These are phyloP conservation scores for Linnemannia exigua DNA, from an alignment of 192 early-diverging fungal genomes.

Conservation along the genomic window DNA sequence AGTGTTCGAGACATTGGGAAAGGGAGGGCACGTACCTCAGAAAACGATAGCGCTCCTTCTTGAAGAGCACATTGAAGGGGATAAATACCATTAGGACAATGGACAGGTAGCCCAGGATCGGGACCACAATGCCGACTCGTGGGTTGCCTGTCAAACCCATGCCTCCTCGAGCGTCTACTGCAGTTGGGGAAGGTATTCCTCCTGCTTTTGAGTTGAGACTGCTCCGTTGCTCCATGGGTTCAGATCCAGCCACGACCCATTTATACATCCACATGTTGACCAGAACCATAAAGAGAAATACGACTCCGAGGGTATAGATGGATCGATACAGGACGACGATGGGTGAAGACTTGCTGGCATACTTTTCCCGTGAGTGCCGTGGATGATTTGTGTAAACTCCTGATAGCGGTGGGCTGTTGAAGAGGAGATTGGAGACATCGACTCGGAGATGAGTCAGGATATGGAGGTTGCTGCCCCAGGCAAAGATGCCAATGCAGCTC, in stretches of 20 bases:
- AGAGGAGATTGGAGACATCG: conserved; percentile 61
- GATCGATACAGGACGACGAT: conserved; percentile 51
- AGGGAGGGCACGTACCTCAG: conserved; percentile 56
- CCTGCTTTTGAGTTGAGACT: neutral
- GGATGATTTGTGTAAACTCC: conserved; percentile 39
- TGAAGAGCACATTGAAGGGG: conserved; percentile 62
- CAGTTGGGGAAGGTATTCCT: neutral
- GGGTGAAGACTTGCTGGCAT: conserved; percentile 37
- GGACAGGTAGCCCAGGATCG: conserved; percentile 61
- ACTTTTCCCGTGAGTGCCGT: conserved; percentile 58
- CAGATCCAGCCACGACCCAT: conserved; percentile 48
- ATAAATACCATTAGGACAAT: conserved; percentile 59
- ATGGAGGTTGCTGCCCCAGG: conserved; percentile 69
- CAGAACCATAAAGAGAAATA: conserved; percentile 55
- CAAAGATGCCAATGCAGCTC: conserved; percentile 69
- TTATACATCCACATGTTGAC: conserved; percentile 66
- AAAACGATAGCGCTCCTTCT: conserved; percentile 67
- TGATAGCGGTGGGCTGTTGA: conserved; percentile 34
- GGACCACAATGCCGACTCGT: conserved; percentile 57
- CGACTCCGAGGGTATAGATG: conserved; percentile 62
- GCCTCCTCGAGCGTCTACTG: conserved; percentile 31
- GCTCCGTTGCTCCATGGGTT: neutral
- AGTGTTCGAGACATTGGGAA: neutral
- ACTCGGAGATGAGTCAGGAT: conserved; percentile 60
- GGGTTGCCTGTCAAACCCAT: conserved; percentile 25